Evolutionary conservation across 2,329 filamentous ascomycete species (phyloP).

Genomic region (Metarhizium anisopliae): DNA sequence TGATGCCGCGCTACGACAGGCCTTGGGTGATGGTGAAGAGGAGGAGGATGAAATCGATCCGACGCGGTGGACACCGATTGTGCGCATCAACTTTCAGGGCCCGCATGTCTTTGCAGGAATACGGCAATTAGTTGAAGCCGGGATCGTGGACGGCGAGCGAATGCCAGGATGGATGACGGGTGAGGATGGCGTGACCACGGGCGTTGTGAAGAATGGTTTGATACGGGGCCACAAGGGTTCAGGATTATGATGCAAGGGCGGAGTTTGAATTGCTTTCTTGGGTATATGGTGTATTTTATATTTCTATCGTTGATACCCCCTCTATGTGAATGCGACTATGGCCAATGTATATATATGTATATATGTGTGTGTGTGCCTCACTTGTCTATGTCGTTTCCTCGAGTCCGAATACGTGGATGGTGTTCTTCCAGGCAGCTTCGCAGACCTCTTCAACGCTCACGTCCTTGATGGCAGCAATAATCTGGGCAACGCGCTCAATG

Average conservation of each 20-base stretch:
- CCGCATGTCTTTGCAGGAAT: slow-evolving; percentile 74
- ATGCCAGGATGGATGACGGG: slow-evolving; percentile 93
- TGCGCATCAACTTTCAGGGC: slow-evolving; percentile 64
- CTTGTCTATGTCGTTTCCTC: slow-evolving; percentile 21
- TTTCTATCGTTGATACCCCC: slow-evolving; percentile 21
- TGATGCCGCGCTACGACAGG: slow-evolving; percentile 24
- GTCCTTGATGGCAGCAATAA: slow-evolving; percentile 79
- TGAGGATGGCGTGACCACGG: slow-evolving; percentile 70
- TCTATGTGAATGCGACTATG: not conserved
- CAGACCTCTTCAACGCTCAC: slow-evolving; percentile 72
- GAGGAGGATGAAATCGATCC: slow-evolving; percentile 17
- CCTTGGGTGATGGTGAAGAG: slow-evolving; percentile 11
- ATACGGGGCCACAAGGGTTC: slow-evolving; percentile 51
- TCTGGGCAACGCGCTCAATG: slow-evolving; percentile 79
- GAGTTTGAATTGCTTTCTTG: slow-evolving; percentile 1
- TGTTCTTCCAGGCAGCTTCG: slow-evolving; percentile 80
- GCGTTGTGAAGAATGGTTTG: slow-evolving; percentile 57
- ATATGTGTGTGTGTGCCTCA: not conserved
- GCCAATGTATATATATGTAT: not conserved
- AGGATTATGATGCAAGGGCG: slow-evolving; percentile 30
- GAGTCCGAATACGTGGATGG: slow-evolving; percentile 68
- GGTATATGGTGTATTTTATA: slow-evolving; percentile 10
- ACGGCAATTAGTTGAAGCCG: slow-evolving; percentile 66
- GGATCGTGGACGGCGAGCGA: slow-evolving; percentile 62
- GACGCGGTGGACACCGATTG: slow-evolving; percentile 22